Percentiles rank a stretch among this genome's conserved stretches.
Conservation (phyloP, 495 filamentous ascomycete species). For the Aspergillus hancockii region DNA sequence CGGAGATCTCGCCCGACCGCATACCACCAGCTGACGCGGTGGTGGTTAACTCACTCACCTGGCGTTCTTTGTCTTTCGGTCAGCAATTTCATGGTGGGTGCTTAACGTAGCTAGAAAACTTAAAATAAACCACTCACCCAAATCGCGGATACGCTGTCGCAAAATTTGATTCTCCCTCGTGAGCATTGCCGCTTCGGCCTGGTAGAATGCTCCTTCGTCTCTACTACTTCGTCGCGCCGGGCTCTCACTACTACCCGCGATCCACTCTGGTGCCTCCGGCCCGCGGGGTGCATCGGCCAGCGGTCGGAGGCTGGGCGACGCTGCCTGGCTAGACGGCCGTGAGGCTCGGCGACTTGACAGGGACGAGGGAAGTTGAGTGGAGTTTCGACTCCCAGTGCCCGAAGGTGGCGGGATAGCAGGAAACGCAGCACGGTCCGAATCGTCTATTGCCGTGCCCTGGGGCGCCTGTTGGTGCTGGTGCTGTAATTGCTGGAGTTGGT, state of each 20-base stretch:
- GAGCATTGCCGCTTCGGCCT: conserved; percentile 87
- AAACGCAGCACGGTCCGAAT: conserved; percentile 55
- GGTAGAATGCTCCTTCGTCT: conserved; percentile 86
- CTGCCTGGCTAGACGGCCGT: conserved; percentile 35
- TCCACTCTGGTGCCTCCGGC: conserved; percentile 31
- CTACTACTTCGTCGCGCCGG: conserved; percentile 49
- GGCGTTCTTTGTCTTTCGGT: conserved; percentile 30
- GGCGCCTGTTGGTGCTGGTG: conserved; percentile 37
- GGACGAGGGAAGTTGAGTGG: conserved; percentile 40
- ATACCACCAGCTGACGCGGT: conserved; percentile 17
- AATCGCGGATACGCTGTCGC: conserved; percentile 76
- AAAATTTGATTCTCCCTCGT: conserved; percentile 93
- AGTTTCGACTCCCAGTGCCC: conserved; percentile 25
- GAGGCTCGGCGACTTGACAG: conserved; percentile 54
- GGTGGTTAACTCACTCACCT: conserved; percentile 34
- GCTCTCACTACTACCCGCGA: conserved; percentile 29
- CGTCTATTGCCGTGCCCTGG: conserved; percentile 52
- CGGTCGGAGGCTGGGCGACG: conserved; percentile 41
- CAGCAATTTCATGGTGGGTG: conserved; percentile 5
- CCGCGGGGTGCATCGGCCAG: conserved; percentile 27
- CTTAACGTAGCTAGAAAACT: conserved; percentile 7
- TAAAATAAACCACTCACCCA: conserved; percentile 46
- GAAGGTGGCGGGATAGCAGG: conserved; percentile 17
- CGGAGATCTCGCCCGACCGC: conserved; percentile 14
- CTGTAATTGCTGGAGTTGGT: conserved; percentile 71